Evolutionary conservation across 805 yeast genomes (phyloP), one percentile per base, ranked within the genome.

Genomic region (Candida alai): DNA sequence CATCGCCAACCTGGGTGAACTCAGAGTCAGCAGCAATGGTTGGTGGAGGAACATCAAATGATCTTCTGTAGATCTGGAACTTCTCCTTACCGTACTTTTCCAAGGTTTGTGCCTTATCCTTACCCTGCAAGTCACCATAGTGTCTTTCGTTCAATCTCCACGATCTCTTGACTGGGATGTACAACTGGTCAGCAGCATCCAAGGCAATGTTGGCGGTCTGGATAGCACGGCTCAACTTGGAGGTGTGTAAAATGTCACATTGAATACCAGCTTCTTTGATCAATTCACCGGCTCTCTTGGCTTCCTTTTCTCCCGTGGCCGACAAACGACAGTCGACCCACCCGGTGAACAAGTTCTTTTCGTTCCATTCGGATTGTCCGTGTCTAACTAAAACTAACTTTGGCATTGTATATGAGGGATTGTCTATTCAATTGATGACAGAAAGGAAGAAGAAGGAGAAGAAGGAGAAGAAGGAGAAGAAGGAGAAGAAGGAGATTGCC

Each of bases 361-460:
- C 95, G 70, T 89, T 89, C 97, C 97, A 89, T 68, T 86, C 97
- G 72, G 95, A 85, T 76, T 90, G 96, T 57, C 97, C 97, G 89
- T 89, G 97, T 77, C 97, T 89, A 52, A 90, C 88, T 62, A 89
- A 76, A 61, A 89, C 80, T 67, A 89, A 76, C 68, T 84, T 87
- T 38, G 65, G 67, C 72, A 66, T 66, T 41, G 32, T 54, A 18
- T 12, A 21, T 32, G 37, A 13, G 12, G 9, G 2, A 29, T 16
- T 13, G n/a, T 28, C n/a, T 24, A 13, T 13, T 20, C 31, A 26
- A 25, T 36, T 31, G 31, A 30, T 18, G 17, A 27, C 9, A 29
- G 26, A 15, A 15, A 19, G 25, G 21, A 16, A 16, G 12, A 17
- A 28, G 21, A 28, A 28, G 24, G 3, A 6, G 10, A 9, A 11